Percentiles rank a stretch among this genome's conserved stretches.
These are phyloP conservation scores for Castanea crenata DNA, from an alignment of 306 rosid species.

Conservation along the genomic window DNA sequence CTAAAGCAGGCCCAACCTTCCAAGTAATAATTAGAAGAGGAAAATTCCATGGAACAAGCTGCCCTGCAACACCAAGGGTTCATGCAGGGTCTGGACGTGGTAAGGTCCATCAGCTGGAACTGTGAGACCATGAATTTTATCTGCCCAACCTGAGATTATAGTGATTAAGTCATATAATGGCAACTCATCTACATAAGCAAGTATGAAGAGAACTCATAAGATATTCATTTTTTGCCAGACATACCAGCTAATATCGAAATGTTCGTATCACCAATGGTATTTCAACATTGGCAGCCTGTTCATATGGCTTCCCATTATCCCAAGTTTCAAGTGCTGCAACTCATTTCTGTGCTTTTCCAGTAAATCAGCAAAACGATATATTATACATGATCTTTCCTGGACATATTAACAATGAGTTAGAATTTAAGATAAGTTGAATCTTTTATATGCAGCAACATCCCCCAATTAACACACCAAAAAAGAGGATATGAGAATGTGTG, in stretches of 20 bases:
- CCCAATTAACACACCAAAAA: background rate
- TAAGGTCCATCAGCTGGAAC: slow-evolving; percentile 69
- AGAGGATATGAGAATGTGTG: background rate
- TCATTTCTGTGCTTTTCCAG: slow-evolving; percentile 60
- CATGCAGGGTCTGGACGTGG: slow-evolving; percentile 77
- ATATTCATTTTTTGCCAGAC: background rate
- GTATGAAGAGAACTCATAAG: background rate
- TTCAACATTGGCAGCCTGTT: slow-evolving; percentile 64
- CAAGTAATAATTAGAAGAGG: slow-evolving; percentile 73
- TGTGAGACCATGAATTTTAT: slow-evolving; percentile 78
- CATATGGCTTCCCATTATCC: slow-evolving; percentile 76
- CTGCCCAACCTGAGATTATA: slow-evolving; percentile 68
- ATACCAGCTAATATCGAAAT: slow-evolving; percentile 74
- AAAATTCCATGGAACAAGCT: slow-evolving; percentile 87
- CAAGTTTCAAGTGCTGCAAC: slow-evolving; percentile 76
- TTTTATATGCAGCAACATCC: background rate
- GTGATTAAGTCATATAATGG: background rate
- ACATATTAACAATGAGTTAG: background rate
- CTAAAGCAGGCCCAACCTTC: slow-evolving; percentile 85
- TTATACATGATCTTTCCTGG: slow-evolving; percentile 63
- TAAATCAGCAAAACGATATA: slow-evolving; percentile 72
- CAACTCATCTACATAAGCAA: background rate
- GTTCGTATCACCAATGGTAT: slow-evolving; percentile 61
- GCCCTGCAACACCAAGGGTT: slow-evolving; percentile 84
- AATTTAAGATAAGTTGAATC: background rate